Evolutionary conservation across 1,139 yeast species (phyloP), one percentile per base, ranked within the genome.

Genomic region (Suhomyces yuchorum): DNA sequence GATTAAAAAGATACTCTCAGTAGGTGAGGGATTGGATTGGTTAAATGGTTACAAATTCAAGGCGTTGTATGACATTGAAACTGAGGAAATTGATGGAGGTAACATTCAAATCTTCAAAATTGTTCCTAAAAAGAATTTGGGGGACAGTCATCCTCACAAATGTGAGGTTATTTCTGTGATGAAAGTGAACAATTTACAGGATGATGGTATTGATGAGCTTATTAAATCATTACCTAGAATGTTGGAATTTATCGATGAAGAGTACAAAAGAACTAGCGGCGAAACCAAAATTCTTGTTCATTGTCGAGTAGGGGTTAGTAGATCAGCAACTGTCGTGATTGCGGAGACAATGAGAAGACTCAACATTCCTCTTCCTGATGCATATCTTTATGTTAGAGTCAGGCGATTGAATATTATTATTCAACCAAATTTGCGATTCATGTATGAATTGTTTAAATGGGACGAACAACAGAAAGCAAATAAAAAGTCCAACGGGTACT

Each of bases 1-100:
- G 0, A 89, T 93, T 47, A 78, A 77, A 24, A 82, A 88, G 50
- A 77, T 93, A 12, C 82, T 93, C 6, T 86, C 96, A 2, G 97
- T 93, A 8, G 99, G 98, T 0, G 98, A 92, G 60, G 71, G 70
- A 9, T 71, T 90, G n/a, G 71, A 80, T 2, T 91, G 97, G 85
- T 52, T 78, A 9, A 59, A 62, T 40, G 73, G 71, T 1, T 55
- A 58, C 36, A 63, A 57, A 34, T 73, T 75, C 53, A 60, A 60
- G 46, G 56, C 57, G 23, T 52, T 60, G 26, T 58, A 71, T 51
- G 63, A 66, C 15, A 57, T 71, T 5, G 44, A 38, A 1, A 51
- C 62, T 2, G 66, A 67, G 7, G 61, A 59, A 37, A 44, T 65
- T 2, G 64, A 66, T 42, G 58, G 57, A 32, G 74, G 75, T 8